Percentiles rank a stretch among this genome's conserved stretches.
These are phyloP conservation scores for Salix koriyanagi DNA, from an alignment of 345 rosid species.

Conservation along the genomic window DNA sequence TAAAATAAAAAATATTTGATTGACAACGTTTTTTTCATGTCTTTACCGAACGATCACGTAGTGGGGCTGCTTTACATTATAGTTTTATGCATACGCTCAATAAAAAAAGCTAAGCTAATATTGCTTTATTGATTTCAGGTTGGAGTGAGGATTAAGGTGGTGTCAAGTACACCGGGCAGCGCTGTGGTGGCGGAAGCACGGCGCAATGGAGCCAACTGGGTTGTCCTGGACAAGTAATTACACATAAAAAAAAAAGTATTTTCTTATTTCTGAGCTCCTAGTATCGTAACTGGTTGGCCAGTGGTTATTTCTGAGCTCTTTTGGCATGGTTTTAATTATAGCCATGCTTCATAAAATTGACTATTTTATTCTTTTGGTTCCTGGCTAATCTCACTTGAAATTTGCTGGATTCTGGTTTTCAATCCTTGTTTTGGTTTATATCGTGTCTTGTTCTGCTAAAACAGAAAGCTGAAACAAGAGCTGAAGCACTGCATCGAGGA, in stretches of 20 bases:
- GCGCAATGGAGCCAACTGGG: conserved; percentile 62
- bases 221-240: conserved; percentile 81
- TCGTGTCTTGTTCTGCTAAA: conserved; percentile 17
- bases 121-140: conserved; percentile 38
- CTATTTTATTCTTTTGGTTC: background rate
- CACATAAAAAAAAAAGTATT: conserved; percentile 45
- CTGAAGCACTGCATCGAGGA: conserved; percentile 59
- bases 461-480: conserved; percentile 66
- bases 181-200: conserved; percentile 63
- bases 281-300: conserved; percentile 18
- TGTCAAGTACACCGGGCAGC: conserved; percentile 40
- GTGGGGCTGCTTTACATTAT: background rate
- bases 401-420: background rate
- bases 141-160: conserved; percentile 66
- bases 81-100: background rate
- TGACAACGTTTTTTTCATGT: no score
- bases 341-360: background rate
- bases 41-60: no score
- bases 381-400: background rate
- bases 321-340: background rate
- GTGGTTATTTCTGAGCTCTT: background rate
- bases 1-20: no score
- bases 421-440: background rate
- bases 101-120: background rate
- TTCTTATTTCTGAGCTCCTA: conserved; percentile 43